Evolutionary conservation across 306 rosid species (phyloP).

Genomic region (Parietaria judaica): DNA sequence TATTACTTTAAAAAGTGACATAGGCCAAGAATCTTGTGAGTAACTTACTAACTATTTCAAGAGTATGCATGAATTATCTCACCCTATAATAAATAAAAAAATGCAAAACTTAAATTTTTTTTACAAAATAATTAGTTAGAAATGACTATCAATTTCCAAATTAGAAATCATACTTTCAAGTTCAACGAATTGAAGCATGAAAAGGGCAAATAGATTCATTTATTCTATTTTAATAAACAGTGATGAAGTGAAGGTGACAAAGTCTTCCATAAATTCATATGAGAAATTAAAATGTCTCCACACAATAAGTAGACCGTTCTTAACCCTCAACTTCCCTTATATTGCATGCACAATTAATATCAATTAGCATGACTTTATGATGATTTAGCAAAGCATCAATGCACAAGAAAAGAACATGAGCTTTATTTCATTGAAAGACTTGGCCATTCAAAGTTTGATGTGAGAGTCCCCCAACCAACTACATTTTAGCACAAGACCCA

Average conservation of each 20-base stretch:
- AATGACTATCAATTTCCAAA: too few relatives aligned
- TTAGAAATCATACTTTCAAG: not conserved
- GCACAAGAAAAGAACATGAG: constrained; percentile 16
- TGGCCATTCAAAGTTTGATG: constrained; percentile 25
- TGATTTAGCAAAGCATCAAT: not conserved
- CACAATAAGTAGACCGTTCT: not conserved
- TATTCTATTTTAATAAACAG: too few relatives aligned
- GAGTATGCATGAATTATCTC: not conserved
- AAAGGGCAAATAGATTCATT: not conserved
- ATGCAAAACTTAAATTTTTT: too few relatives aligned
- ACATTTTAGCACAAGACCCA: constrained; percentile 10
- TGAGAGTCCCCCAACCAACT: constrained; percentile 24
- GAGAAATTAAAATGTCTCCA: not conserved
- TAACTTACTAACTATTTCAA: not conserved
- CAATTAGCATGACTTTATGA: constrained; percentile 10
- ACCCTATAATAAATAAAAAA: not conserved
- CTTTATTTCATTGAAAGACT: constrained; percentile 15
- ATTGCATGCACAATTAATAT: constrained; percentile 8
- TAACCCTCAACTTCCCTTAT: not conserved
- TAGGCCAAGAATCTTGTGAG: not conserved
- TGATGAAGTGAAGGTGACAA: not conserved
- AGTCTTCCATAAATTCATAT: not conserved
- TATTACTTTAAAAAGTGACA: not conserved
- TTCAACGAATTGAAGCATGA: not conserved
- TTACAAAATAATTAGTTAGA: too few relatives aligned